These are phyloP conservation scores for Neopestalotiopsis clavispora DNA, from an alignment of 2,329 filamentous ascomycete species.

Conservation along the genomic window DNA sequence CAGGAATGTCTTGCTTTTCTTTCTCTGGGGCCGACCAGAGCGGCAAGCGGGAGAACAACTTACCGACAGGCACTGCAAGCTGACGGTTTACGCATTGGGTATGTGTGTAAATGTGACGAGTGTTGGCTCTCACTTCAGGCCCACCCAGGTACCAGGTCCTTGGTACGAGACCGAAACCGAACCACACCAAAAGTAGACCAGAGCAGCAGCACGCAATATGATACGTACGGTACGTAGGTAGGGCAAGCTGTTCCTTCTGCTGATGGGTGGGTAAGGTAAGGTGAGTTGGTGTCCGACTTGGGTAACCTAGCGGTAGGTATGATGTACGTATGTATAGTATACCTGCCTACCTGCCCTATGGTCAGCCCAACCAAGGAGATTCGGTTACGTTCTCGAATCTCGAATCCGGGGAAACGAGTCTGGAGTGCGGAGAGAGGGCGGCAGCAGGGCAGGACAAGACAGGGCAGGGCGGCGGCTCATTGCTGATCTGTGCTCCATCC, in stretches of 20 bases:
- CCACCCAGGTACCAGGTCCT: constrained; percentile 4
- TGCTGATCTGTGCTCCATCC: constrained; percentile 1
- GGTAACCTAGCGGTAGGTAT: neutral
- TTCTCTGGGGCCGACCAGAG: neutral
- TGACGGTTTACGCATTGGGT: constrained; percentile 18
- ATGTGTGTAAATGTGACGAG: neutral
- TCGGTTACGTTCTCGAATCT: constrained; percentile 1
- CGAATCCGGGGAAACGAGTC: constrained; percentile 4
- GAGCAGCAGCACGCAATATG: neutral
- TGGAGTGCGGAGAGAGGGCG: neutral
- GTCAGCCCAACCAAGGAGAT: neutral
- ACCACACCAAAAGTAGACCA: neutral
- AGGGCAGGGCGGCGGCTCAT: neutral
- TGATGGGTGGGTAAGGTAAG: neutral
- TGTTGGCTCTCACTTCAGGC: neutral
- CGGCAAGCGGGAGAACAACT: neutral
- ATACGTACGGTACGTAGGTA: neutral
- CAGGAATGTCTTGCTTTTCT: neutral
- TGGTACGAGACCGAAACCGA: neutral
- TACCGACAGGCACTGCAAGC: constrained; percentile 20
- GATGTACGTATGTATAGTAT: no score
- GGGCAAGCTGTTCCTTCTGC: no score
- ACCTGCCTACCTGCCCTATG: no score
- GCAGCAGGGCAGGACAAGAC: no score
- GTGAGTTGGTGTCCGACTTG: neutral